Base-by-base conservation (phyloP, 768 basidiomycete species). In the Hygrocybe coccinea region DNA sequence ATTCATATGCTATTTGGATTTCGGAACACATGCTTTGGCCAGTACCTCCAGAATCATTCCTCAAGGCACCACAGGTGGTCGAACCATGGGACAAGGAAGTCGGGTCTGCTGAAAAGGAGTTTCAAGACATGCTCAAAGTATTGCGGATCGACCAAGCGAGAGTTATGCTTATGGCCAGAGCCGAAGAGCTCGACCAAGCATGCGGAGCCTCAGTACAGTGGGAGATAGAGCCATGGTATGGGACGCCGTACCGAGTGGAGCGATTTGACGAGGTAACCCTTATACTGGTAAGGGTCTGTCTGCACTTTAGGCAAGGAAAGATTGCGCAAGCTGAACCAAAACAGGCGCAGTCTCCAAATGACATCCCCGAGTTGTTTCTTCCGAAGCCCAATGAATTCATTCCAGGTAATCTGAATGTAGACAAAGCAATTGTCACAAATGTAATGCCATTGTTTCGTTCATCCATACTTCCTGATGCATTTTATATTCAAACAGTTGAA, bases 321-420 rank as follows among this genome's bases (percentile, higher is more conserved):
- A 33, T 10, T 45, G 6, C n/a, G 5, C 14, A 5, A 15, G 58
- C 50, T 36, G 22, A 50, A 14, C 15, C 34, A 50, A 56, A 41
- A 33, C 51, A 60, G 34, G 24, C 35, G 43, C 48, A 91, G 89
- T 76, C 73, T 8, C 75, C 79, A 14, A 87, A 88, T 62, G 78
- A 81, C 56, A 78, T 89, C 37, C 66, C 74, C 3, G 89, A 89
- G 50, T 73, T 98, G 6, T 81, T 76, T 62, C 77, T 99, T 10
- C 97, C 97, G 0, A 79, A 78, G 29, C 89, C 84, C 3, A 99
- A 99, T 67, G 80, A 86, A 58, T 98, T 97, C 69, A 88, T 99
- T 62, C 95, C 97, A 2, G 78, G 83, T 4, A 85, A 91, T 60
- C 72, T 99, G 33, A 80, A 90, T 46, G 89, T 97, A 5, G 84